A percentile compares a stretch with the other conserved stretches of the same genome.
These are phyloP conservation scores for Trichoderma citrinoviride DNA, from an alignment of 2,329 filamentous ascomycete genomes.

Conservation along the genomic window DNA sequence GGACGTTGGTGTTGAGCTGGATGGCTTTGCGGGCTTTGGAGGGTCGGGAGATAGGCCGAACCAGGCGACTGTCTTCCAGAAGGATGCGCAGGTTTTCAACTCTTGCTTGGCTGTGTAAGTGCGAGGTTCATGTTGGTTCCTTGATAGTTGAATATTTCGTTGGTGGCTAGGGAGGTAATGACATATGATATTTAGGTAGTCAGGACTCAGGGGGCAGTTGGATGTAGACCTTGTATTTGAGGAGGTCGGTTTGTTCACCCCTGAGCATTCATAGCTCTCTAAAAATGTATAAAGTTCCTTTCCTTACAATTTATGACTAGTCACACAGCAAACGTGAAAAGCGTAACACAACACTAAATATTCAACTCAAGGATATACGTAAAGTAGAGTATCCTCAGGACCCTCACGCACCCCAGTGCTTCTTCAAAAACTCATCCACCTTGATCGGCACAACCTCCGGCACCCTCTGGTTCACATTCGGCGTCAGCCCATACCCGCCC, in stretches of 20 bases:
- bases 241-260: no score
- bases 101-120: slow-evolving; percentile 1
- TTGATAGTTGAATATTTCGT: neutral
- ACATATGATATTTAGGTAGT: no score
- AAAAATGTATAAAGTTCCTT: no score
- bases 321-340: no score
- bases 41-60: neutral
- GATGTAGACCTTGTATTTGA: no score
- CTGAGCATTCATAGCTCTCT: no score
- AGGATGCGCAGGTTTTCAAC: neutral
- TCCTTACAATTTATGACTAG: no score
- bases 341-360: neutral
- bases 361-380: no score
- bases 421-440: slow-evolving; percentile 4
- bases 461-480: neutral
- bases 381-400: no score
- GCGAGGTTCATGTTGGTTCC: neutral
- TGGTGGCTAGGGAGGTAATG: no score
- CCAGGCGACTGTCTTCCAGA: slow-evolving; percentile 7
- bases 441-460: neutral
- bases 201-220: no score
- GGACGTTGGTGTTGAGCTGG: slow-evolving; percentile 10
- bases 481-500: neutral
- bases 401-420: slow-evolving; percentile 4
- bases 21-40: slow-evolving; percentile 16